Base-by-base conservation (phyloP, 345 rosid species). In the Viola odorata region DNA sequence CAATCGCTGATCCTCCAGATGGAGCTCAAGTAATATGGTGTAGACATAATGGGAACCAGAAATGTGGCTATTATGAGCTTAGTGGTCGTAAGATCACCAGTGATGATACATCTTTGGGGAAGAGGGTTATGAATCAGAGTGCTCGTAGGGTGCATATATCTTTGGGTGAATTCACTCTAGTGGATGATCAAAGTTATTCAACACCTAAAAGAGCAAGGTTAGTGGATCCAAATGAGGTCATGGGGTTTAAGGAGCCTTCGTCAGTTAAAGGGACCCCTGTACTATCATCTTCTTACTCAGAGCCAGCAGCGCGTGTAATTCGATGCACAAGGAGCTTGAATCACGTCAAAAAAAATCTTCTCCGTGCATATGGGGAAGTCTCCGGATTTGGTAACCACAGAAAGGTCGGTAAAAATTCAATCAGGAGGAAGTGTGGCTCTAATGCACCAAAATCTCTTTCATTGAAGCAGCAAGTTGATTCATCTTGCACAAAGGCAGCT, bases 61-160 rank as follows among this genome's bases (percentile, higher is more conserved):
- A 75, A 59, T 86, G 97, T 42, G 95, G 86, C 45, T 90, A 92
- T 67, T 92, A 92, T 70, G 97, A 92, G 77, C 78, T 71, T 73
- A 74, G 70, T 40, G 78, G 78, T 66, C 78, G 79, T 60, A 70
- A 57, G 47, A 23, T 61, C 45, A 57, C 86, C 50, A 57, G 71
- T 72, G 68, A 67, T 60, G 62, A 54, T 52, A 67, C 63, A 67
- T 61, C 60, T 57, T 42, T 70, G 42, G 84, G 74, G 42, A 82
- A 77, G 73, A 81, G 84, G 69, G 64, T 56, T 63, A 38, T 51
- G 55, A 62, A 66, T 73, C 82, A 68, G 67, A 75, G 63, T 80
- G 67, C 73, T 64, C 65, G 73, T 44, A 64, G 82, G 74, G 75
- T 62, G 65, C 80, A 73, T 58, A 55, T 78, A 55, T 77, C 81